Conservation (phyloP, 768 basidiomycete species). For the Bullera alba region DNA sequence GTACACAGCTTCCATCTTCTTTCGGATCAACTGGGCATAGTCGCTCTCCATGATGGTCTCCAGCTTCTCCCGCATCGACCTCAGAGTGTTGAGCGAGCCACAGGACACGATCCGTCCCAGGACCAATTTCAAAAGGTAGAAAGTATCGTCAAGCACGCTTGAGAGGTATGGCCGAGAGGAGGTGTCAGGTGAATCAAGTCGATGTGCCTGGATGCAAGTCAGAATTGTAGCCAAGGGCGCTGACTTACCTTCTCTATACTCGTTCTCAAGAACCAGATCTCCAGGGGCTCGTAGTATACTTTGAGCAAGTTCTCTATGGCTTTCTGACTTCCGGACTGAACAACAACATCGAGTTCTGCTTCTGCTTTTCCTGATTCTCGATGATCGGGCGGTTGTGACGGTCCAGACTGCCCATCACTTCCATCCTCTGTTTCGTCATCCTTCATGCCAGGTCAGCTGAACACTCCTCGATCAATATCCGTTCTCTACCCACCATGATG, state of each 20-base stretch:
- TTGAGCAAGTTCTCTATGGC: conserved; percentile 62
- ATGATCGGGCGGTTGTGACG: too few relatives aligned
- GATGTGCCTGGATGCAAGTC: conserved; percentile 62
- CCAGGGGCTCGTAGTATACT: conserved; percentile 78
- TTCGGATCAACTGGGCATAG: conserved; percentile 70
- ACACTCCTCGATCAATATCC: neutral
- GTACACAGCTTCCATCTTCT: conserved; percentile 83
- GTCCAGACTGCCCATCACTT: neutral
- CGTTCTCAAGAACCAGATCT: conserved; percentile 81
- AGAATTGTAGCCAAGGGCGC: neutral
- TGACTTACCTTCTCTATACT: conserved; percentile 79
- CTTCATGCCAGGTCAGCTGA: neutral
- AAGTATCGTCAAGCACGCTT: conserved; percentile 68
- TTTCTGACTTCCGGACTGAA: conserved; percentile 43
- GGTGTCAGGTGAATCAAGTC: conserved; percentile 67
- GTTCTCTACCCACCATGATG: conserved; percentile 53
- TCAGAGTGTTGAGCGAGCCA: conserved; percentile 59
- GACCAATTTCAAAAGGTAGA: conserved; percentile 87
- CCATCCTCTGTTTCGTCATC: neutral
- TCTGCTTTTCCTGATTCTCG: neutral
- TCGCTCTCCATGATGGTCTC: conserved; percentile 73
- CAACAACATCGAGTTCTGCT: conserved; percentile 22
- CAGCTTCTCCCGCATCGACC: conserved; percentile 58
- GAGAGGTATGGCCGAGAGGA: conserved; percentile 54
- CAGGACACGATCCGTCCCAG: conserved; percentile 70